phyloP scores from a whole-genome alignment of 2,329 filamentous ascomycete species.

The Aspergillus niger region DNA sequence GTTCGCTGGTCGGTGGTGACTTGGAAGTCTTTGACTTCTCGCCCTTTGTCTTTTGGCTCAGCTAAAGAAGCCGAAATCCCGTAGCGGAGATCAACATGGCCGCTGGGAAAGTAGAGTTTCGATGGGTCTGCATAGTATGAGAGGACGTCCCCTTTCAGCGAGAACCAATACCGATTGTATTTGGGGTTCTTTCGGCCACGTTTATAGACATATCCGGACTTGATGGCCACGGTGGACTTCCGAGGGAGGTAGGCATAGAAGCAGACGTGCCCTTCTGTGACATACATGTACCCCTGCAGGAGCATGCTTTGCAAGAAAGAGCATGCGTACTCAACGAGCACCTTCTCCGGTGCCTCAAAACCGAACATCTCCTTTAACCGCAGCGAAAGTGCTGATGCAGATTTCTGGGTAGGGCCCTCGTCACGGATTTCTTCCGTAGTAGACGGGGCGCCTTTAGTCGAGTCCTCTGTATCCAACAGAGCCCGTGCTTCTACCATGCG shows the following conservation, averaged over 20 bases:
- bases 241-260: constrained; percentile 98
- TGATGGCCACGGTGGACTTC: constrained; percentile 76
- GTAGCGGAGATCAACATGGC: constrained; percentile 89
- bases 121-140: constrained; percentile 84
- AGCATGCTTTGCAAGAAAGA: constrained; percentile 90
- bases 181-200: constrained; percentile 84
- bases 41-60: constrained; percentile 67
- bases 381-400: constrained; percentile 63
- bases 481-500: constrained; percentile 73
- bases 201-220: constrained; percentile 87
- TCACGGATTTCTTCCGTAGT: constrained; percentile 46
- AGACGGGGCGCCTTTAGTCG: constrained; percentile 23
- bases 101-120: constrained; percentile 86
- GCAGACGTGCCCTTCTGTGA: constrained; percentile 88
- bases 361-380: constrained; percentile 82
- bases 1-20: constrained; percentile 80
- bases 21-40: constrained; percentile 74
- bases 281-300: constrained; percentile 93
- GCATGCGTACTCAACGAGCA: constrained; percentile 89
- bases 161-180: constrained; percentile 91
- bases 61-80: constrained; percentile 80
- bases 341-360: constrained; percentile 78
- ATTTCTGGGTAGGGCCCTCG: constrained; percentile 49
- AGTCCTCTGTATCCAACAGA: constrained; percentile 50
- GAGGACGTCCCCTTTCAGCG: constrained; percentile 85